Percentiles rank a stretch among this genome's conserved stretches.
Conservation (phyloP, 208 protist genomes). For the Perkinsela sp. region DNA sequence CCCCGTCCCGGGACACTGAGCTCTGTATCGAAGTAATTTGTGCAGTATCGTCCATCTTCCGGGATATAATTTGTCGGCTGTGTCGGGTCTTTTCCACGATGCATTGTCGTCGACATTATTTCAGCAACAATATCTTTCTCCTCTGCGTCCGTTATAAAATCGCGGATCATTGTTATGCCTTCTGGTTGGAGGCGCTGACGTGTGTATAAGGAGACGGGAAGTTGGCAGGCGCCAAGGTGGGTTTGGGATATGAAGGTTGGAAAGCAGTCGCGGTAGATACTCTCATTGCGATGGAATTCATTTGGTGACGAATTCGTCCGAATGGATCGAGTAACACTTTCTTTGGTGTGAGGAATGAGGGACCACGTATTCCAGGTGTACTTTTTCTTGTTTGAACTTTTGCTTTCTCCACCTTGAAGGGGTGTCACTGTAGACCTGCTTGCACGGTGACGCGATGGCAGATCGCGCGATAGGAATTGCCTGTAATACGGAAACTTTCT, state of each 20-base stretch:
- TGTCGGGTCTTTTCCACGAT: neutral
- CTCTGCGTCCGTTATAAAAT: neutral
- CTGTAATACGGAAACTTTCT: neutral
- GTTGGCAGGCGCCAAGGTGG: neutral
- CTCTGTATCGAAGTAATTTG: slow-evolving; percentile 50
- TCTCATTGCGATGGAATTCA: neutral
- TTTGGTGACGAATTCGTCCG: neutral
- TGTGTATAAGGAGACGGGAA: neutral
- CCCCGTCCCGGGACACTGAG: slow-evolving; percentile 39
- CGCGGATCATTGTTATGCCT: neutral
- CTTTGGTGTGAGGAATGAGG: neutral
- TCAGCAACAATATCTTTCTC: neutral
- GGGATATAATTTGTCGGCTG: slow-evolving; percentile 18
- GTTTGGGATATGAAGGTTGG: neutral
- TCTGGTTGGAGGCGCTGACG: neutral
- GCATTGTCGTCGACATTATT: neutral
- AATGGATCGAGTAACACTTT: neutral
- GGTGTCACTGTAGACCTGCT: neutral
- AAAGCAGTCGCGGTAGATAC: neutral
- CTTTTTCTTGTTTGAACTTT: neutral
- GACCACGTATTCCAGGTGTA: neutral
- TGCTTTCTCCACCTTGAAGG: neutral
- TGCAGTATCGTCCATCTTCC: slow-evolving; percentile 53
- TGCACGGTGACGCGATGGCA: neutral
- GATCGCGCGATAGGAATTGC: neutral